Base-by-base conservation (phyloP, 345 rosid species). In the Bruguiera gymnorhiza region DNA sequence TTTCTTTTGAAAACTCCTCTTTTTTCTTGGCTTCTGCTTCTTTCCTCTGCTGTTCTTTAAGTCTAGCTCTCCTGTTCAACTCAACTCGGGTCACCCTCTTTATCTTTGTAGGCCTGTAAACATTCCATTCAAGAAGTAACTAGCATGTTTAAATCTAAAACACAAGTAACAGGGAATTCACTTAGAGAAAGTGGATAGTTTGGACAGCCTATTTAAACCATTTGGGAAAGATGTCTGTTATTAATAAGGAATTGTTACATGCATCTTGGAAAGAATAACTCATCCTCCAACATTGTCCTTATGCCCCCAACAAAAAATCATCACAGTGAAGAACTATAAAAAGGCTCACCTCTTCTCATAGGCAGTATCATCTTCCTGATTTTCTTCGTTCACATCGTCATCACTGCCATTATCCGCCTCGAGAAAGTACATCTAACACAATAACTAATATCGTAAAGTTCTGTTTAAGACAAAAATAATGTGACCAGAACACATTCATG, bases 81-180 rank as follows among this genome's bases (percentile, higher is more conserved):
- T 78, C 89, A 71, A 85, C 96, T 7, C 85, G 85, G n/a, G 97
- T 90, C 56, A 92, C 85, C 80, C 79, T 86, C 84, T 83, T 87
- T 19, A 63, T 63, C 65, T 83, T 87, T 13, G 24, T 70, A 50
- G 83, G 59, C 72, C 97, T 95, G 82, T 70, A 66, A 21, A 54
- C 52, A 74, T 62, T 55, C 18, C 27, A 68, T 60, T 58, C 18
- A 70, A 57, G 66, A 30, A 68, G 60, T 36, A 76, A 53, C 19
- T 62, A 1, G 39, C 8, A 30, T 24, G 39, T 50, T 46, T n/a
- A n/a, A n/a, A n/a, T n/a, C n/a, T n/a, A n/a, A n/a, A n/a, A n/a
- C n/a, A n/a, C n/a, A n/a, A n/a, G n/a, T n/a, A n/a, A n/a, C n/a
- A n/a, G n/a, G n/a, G n/a, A n/a, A n/a, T n/a, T n/a, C n/a, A n/a